Evolutionary conservation across 371 early-diverging fungal genomes (phyloP).

Genomic region (Apophysomyces variabilis): DNA sequence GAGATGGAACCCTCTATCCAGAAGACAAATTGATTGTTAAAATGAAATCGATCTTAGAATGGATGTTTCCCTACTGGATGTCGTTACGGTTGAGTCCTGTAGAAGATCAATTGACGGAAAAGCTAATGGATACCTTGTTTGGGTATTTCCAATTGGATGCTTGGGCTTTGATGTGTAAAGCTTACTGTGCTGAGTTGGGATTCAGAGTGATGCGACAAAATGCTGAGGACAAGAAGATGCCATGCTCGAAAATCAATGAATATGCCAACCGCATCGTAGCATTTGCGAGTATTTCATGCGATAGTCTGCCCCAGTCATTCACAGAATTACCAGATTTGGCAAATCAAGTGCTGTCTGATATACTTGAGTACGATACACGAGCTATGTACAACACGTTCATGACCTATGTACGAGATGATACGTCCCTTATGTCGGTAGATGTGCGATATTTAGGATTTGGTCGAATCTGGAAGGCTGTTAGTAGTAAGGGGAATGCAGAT

Average conservation of each 20-base stretch:
- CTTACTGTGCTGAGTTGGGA: slow-evolving; percentile 40
- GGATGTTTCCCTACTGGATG: slow-evolving; percentile 43
- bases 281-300: slow-evolving; percentile 22
- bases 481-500: neutral
- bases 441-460: neutral
- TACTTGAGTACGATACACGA: slow-evolving; percentile 24
- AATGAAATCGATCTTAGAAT: slow-evolving; percentile 41
- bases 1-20: slow-evolving; percentile 42
- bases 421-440: neutral
- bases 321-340: slow-evolving; percentile 29
- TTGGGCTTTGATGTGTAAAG: slow-evolving; percentile 39
- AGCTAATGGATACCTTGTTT: slow-evolving; percentile 37
- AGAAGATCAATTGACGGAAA: slow-evolving; percentile 30
- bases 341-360: slow-evolving; percentile 23
- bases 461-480: slow-evolving; percentile 19
- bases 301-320: slow-evolving; percentile 26
- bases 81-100: slow-evolving; percentile 28
- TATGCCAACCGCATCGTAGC: slow-evolving; percentile 24
- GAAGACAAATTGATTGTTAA: slow-evolving; percentile 41
- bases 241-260: slow-evolving; percentile 30
- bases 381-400: slow-evolving; percentile 22
- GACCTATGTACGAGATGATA: neutral
- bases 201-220: slow-evolving; percentile 38
- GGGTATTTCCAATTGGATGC: slow-evolving; percentile 44
- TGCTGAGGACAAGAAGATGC: slow-evolving; percentile 24